Evolutionary conservation across 306 rosid species (phyloP).

Genomic region (Pyrus pyrifolia): DNA sequence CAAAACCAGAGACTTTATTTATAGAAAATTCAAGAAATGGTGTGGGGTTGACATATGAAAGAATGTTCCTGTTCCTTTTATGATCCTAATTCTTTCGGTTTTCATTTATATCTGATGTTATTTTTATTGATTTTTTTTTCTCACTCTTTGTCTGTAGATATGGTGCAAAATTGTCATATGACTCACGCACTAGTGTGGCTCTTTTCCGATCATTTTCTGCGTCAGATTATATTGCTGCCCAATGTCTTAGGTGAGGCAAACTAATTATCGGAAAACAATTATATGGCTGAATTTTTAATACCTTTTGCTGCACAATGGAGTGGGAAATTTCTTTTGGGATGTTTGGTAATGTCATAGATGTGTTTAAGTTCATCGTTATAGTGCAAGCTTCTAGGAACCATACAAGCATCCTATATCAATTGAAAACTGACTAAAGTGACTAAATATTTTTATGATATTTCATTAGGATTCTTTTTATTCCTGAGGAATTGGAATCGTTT

Average conservation of each 20-base stretch:
- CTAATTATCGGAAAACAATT: background rate
- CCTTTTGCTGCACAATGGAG: background rate
- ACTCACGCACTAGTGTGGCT: conserved; percentile 75
- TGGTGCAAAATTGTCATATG: conserved; percentile 48
- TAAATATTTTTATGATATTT: too few species aligned
- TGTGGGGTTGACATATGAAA: background rate
- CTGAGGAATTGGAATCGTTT: too few species aligned
- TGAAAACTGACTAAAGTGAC: too few species aligned
- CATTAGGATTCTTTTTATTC: too few species aligned
- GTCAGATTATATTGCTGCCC: conserved; percentile 79
- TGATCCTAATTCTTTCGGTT: background rate
- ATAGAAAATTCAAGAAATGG: background rate
- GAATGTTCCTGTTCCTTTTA: background rate
- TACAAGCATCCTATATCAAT: too few species aligned
- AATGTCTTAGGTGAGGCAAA: conserved; percentile 64
- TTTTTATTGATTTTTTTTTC: background rate
- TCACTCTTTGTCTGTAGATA: conserved; percentile 29
- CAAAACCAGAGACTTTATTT: background rate
- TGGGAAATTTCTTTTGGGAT: background rate
- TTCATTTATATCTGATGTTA: background rate
- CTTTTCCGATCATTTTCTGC: conserved; percentile 77
- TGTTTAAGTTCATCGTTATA: too few species aligned
- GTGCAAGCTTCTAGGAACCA: too few species aligned
- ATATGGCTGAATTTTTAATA: background rate
- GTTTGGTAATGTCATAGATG: background rate